Conservation (phyloP, 1,139 yeast genomes). For the Candida tropicalis region DNA sequence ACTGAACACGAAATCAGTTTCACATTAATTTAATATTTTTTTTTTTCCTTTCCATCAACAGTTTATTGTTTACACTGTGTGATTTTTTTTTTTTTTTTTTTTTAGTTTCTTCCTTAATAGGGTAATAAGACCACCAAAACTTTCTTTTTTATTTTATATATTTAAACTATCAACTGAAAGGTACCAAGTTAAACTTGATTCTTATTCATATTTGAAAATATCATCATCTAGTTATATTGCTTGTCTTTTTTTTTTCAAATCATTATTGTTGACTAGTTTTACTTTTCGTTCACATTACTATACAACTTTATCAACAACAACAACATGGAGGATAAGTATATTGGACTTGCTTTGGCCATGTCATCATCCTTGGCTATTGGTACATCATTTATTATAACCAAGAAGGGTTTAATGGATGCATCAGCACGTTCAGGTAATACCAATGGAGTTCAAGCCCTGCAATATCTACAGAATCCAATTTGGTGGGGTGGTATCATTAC, state of each 20-base stretch:
- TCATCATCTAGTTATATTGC: not conserved
- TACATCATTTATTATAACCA: slow-evolving; percentile 85
- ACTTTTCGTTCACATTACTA: no score
- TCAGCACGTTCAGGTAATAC: slow-evolving; percentile 62
- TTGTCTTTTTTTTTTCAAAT: not conserved
- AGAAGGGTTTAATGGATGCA: slow-evolving; percentile 80
- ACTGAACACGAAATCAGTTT: slow-evolving; percentile 5
- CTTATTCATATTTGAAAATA: no score
- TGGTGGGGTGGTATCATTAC: slow-evolving; percentile 96
- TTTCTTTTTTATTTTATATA: no score
- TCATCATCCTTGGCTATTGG: slow-evolving; percentile 90
- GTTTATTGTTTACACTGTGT: no score
- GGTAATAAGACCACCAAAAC: no score
- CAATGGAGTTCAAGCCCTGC: slow-evolving; percentile 62
- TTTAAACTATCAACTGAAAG: no score
- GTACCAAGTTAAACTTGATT: no score
- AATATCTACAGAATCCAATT: slow-evolving; percentile 79
- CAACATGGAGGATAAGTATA: slow-evolving; percentile 74
- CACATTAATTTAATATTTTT: not conserved
- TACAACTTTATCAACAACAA: not conserved
- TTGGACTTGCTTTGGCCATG: slow-evolving; percentile 87
- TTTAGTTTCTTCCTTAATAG: no score
- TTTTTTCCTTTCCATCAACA: no score
- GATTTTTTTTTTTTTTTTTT: not conserved
- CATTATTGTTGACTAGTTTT: no score